A percentile compares a stretch with the other conserved stretches of the same genome.
phyloP scores from a whole-genome alignment of 179 eudicot species.

The Corrigiola litoralis region DNA sequence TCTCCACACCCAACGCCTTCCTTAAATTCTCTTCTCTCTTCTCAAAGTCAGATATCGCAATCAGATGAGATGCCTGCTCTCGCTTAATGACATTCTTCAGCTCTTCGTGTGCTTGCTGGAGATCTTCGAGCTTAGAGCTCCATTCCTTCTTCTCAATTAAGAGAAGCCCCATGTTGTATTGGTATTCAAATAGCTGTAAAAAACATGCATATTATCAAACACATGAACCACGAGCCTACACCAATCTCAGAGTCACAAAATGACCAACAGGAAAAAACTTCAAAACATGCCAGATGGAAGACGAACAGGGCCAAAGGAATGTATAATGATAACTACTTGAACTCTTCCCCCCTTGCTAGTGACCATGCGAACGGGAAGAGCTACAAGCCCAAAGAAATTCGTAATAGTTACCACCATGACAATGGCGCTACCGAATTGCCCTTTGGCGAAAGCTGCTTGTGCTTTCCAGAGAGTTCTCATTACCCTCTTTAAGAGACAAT shows the following conservation, averaged over 20 bases:
- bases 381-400: too few relatives aligned
- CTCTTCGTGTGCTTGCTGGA: conserved; percentile 50
- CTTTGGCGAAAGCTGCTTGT: too few relatives aligned
- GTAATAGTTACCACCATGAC: too few relatives aligned
- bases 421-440: too few relatives aligned
- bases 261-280: background rate
- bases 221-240: background rate
- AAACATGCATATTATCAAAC: background rate
- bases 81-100: conserved; percentile 59
- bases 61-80: conserved; percentile 70
- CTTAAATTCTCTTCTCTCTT: conserved; percentile 70
- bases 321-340: too few relatives aligned
- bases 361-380: too few relatives aligned
- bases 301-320: too few relatives aligned
- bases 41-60: conserved; percentile 65
- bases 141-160: conserved; percentile 82
- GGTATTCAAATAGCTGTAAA: conserved; percentile 80
- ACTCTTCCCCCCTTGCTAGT: too few relatives aligned
- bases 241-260: background rate
- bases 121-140: conserved; percentile 54
- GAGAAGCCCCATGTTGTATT: conserved; percentile 86
- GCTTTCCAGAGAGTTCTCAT: too few relatives aligned
- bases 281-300: too few relatives aligned
- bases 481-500: too few relatives aligned
- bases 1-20: conserved; percentile 77